phyloP scores from a whole-genome alignment of 2,329 filamentous ascomycete species.

The Epichloe festucae region DNA sequence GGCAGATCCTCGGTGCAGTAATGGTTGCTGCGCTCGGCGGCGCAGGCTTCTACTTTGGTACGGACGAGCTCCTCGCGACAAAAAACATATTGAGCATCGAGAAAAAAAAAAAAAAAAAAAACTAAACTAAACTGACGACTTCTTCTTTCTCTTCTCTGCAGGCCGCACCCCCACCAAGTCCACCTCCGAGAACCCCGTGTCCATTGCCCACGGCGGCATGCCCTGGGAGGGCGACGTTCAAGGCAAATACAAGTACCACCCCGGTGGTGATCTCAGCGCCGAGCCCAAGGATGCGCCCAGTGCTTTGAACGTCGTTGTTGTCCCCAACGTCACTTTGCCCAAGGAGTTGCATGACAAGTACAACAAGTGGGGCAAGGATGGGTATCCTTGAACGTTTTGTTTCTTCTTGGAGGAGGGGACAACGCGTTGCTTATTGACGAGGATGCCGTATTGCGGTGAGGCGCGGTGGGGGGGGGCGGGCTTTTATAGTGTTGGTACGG shows the following conservation, averaged over 20 bases:
- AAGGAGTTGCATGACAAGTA: constrained; percentile 90
- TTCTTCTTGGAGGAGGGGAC: neutral
- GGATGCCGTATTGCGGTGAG: too few species aligned
- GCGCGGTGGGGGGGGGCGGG: too few species aligned
- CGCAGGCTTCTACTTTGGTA: constrained; percentile 83
- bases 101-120: too few species aligned
- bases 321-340: constrained; percentile 86
- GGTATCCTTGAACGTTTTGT: constrained; percentile 44
- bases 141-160: constrained; percentile 16
- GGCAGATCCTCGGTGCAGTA: constrained; percentile 74
- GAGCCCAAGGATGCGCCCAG: constrained; percentile 81
- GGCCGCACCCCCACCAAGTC: constrained; percentile 76
- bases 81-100: too few species aligned
- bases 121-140: too few species aligned
- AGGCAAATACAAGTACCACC: constrained; percentile 69
- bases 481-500: too few species aligned
- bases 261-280: constrained; percentile 66
- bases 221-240: constrained; percentile 69
- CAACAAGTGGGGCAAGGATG: constrained; percentile 99
- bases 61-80: constrained; percentile 7
- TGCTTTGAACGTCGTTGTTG: constrained; percentile 86
- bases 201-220: constrained; percentile 65
- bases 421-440: neutral
- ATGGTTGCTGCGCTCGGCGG: constrained; percentile 82
- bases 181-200: constrained; percentile 67